phyloP scores from a whole-genome alignment of 441 rosid genomes.

The Sinapis alba region DNA sequence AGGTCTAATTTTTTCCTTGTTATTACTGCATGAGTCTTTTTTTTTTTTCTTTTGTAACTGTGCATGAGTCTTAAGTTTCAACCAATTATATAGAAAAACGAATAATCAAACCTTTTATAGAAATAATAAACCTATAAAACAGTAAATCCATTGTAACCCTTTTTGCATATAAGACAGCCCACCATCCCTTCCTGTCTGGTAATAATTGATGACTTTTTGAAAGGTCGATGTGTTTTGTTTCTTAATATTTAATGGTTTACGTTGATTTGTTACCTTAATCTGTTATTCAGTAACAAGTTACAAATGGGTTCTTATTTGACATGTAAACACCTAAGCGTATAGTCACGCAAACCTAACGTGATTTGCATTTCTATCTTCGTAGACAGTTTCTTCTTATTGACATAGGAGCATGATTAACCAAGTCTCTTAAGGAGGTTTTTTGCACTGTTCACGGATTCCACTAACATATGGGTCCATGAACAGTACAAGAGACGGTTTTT shows the following conservation, averaged over 20 bases:
- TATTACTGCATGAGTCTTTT: constrained; percentile 16
- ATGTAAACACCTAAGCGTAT: background rate
- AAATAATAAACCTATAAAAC: background rate
- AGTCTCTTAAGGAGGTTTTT: too few relatives aligned
- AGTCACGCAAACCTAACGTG: background rate
- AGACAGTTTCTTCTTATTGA: background rate
- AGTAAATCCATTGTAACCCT: constrained; percentile 18
- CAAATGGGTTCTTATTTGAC: background rate
- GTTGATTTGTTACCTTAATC: background rate
- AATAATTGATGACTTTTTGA: constrained; percentile 31
- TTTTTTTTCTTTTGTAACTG: too few relatives aligned
- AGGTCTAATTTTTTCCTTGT: background rate
- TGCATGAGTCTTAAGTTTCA: constrained; percentile 16
- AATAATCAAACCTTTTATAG: background rate
- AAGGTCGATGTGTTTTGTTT: constrained; percentile 29
- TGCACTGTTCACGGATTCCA: too few relatives aligned
- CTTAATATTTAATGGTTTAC: background rate
- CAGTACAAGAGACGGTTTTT: too few relatives aligned
- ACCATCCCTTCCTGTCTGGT: constrained; percentile 24
- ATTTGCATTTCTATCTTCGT: background rate
- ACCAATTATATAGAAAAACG: constrained; percentile 26
- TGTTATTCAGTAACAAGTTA: background rate
- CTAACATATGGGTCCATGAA: too few relatives aligned
- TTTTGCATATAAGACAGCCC: constrained; percentile 24
- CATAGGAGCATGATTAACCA: too few relatives aligned